These are phyloP conservation scores for Hypoxylon sp. DNA, from an alignment of 2,329 filamentous ascomycete species.

Conservation along the genomic window DNA sequence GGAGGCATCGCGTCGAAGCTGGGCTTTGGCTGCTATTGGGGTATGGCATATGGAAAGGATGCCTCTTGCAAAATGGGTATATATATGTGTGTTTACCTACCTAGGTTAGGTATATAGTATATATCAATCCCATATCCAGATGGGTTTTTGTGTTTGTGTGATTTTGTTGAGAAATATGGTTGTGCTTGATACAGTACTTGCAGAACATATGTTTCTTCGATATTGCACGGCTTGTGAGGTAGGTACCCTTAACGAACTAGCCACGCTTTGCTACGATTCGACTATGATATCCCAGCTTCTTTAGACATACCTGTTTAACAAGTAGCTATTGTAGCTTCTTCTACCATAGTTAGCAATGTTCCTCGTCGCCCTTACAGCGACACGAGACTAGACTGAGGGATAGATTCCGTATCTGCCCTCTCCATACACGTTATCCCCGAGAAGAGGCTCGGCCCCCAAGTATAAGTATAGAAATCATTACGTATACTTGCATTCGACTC, in stretches of 20 bases:
- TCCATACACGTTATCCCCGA: not conserved
- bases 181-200: not conserved
- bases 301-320: too few species aligned
- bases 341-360: not conserved
- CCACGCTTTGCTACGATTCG: too few species aligned
- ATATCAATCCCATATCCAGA: not conserved
- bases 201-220: too few species aligned
- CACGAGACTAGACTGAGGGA: not conserved
- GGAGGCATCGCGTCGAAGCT: constrained; percentile 20
- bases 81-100: not conserved
- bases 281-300: too few species aligned
- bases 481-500: not conserved
- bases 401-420: not conserved
- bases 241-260: too few species aligned
- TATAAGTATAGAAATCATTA: not conserved
- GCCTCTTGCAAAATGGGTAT: not conserved
- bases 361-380: not conserved
- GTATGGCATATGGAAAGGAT: not conserved
- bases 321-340: too few species aligned
- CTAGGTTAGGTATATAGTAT: not conserved
- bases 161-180: not conserved
- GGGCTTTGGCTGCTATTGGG: constrained; percentile 22
- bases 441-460: not conserved
- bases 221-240: too few species aligned
- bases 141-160: not conserved